Evolutionary conservation across 192 early-diverging fungal genomes (phyloP), one percentile per base, ranked within the genome.

Genomic region (Backusella australiensis): DNA sequence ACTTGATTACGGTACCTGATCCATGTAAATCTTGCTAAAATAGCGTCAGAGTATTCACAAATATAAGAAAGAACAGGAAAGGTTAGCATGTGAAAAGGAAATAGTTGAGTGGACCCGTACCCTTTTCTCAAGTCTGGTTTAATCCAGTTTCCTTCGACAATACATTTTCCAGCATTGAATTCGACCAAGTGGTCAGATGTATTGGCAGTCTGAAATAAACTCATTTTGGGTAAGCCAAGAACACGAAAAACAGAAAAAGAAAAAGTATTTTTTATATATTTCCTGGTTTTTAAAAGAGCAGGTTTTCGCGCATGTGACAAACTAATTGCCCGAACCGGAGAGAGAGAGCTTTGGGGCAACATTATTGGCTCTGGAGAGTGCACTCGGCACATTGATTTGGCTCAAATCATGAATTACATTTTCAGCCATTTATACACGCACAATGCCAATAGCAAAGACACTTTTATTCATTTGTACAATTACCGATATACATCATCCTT

Each of bases 151-250:
- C 90, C 90, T 21, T 92, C 91, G 56, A 90, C 83, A 73, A 88
- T 86, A 72, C 88, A 88, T 67, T 88, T 87, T 32, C 93, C 93
- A 9, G 93, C 93, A 70, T 90, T 93, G 86, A 94, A 93, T 75
- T 92, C 85, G 11, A 90, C 63, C 68, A 86, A 67, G 36, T 83
- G 67, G 21, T 49, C 66, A 32, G 36, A 70, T 49, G 67, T 53
- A 41, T 39, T 75, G 26, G 75, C 66, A 23, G 79, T 77, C 23
- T 76, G 76, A 46, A 83, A 83, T 32, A 83, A 74, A 59, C 78
- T 80, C 82, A 83, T 83, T 36, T 44, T 63, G 53, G 21, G 19
- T 56, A 59, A 59, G 9, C 56, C 3, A 63, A 23, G 12, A 63
- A 63, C 56, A 63, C 56, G 56, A 53, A 53, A 53, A 53, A 17